Base-by-base conservation (phyloP, 495 filamentous ascomycete species). In the Neurospora sp. region DNA sequence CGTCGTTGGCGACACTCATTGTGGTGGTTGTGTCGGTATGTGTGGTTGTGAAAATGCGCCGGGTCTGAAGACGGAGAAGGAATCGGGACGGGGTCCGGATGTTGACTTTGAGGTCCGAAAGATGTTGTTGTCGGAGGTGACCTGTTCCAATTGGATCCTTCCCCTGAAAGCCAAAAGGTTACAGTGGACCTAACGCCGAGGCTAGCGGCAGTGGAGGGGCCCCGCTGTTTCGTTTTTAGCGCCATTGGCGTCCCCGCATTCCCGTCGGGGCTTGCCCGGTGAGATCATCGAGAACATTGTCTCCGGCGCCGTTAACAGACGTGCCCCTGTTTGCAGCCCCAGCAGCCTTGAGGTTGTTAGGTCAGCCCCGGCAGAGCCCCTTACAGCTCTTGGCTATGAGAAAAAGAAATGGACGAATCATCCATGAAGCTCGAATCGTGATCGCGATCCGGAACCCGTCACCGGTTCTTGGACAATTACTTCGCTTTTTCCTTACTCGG, bases 1-100 rank as follows among this genome's bases (percentile, higher is more conserved):
- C 84, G 27, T 80, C 77, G 69, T 78, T 44, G 65, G 40, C 31
- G 71, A 75, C 74, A 31, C 22, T 71, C 78, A 79, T 81, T 45
- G 65, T 75, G 42, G 20, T 9, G 45, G 44, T 3, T 22, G 31
- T 31, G 31, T 31, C 31, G 31, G 68, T 20, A 16, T 31, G 22
- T 45, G 10, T 61, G 69, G 22, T 22, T 8, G 39, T 8, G 39
- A 53, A 12, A 40, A 27, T 72, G 70, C 0, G 9, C n/a, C n/a
- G 45, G 22, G 45, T 53, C 3, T 22, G 4, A 3, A 27, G 45
- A 53, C 4, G 9, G 35, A 0, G 35, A 35, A n/a, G 3, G 9
- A 22, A n/a, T 48, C 44, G n/a, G n/a, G 22, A 16, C 22, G 22
- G 53, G 22, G 12, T 14, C n/a, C n/a, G 20, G 10, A 16, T 59